These are phyloP conservation scores for Lentinula boryana DNA, from an alignment of 768 basidiomycete genomes.

Conservation along the genomic window DNA sequence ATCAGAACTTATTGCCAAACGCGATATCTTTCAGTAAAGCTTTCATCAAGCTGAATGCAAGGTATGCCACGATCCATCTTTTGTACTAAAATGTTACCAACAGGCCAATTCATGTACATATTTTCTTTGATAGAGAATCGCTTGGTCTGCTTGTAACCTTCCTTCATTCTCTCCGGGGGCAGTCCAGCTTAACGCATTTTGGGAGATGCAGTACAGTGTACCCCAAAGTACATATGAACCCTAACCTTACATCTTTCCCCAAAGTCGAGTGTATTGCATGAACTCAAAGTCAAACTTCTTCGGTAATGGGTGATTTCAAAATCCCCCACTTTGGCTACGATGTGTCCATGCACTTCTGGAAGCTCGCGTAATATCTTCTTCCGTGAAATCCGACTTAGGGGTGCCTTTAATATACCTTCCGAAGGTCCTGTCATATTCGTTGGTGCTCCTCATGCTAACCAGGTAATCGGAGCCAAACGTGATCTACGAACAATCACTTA, in stretches of 20 bases:
- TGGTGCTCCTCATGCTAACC: conserved; percentile 88
- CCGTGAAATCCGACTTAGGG: conserved; percentile 87
- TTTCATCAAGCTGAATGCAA: no score
- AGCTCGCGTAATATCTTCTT: conserved; percentile 89
- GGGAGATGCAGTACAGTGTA: background rate
- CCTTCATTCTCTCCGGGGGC: no score
- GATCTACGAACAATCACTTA: conserved; percentile 8
- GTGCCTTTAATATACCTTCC: conserved; percentile 89
- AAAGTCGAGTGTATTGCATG: background rate
- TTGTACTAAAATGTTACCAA: no score
- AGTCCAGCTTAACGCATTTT: no score
- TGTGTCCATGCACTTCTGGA: conserved; percentile 78
- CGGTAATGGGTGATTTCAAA: background rate
- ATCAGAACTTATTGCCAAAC: no score
- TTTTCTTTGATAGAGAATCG: no score
- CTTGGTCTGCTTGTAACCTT: background rate
- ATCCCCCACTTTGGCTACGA: conserved; percentile 46
- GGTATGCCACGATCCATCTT: no score
- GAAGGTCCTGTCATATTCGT: conserved; percentile 92
- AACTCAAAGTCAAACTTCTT: background rate
- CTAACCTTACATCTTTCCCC: background rate
- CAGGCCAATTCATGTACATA: no score
- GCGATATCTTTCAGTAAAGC: no score
- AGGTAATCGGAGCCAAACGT: conserved; percentile 38
- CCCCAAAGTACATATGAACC: background rate